Evolutionary conservation across 2,329 filamentous ascomycete genomes (phyloP).

Genomic region (Aspergillus hiratsukae): DNA sequence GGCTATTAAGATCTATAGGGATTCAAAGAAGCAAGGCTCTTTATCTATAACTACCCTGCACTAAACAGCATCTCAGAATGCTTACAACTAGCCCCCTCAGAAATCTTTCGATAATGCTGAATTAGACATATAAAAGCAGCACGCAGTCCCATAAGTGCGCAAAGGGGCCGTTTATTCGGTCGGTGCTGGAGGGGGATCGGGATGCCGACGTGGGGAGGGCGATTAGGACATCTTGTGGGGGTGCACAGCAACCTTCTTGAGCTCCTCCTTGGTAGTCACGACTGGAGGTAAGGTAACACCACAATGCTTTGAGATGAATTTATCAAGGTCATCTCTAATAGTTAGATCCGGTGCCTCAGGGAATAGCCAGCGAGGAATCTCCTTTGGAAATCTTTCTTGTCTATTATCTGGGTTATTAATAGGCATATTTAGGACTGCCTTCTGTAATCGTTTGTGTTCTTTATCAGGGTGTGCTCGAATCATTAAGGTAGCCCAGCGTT

Average conservation of each 20-base stretch:
- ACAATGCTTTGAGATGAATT: slow-evolving; percentile 53
- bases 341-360: slow-evolving; percentile 56
- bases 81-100: no score
- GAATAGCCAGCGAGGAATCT: slow-evolving; percentile 69
- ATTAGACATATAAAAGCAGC: no score
- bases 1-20: no score
- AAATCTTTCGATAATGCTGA: no score
- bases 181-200: slow-evolving; percentile 39
- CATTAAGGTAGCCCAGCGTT: slow-evolving; percentile 66
- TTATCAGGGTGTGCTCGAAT: slow-evolving; percentile 72
- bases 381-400: slow-evolving; percentile 71
- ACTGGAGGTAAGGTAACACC: slow-evolving; percentile 42
- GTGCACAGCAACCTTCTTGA: slow-evolving; percentile 27
- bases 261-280: slow-evolving; percentile 33
- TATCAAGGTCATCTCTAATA: slow-evolving; percentile 57
- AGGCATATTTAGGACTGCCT: slow-evolving; percentile 65
- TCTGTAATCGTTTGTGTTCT: slow-evolving; percentile 66
- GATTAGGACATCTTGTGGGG: slow-evolving; percentile 23
- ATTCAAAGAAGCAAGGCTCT: no score
- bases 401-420: slow-evolving; percentile 63
- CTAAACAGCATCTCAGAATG: no score
- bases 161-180: slow-evolving; percentile 37
- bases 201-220: slow-evolving; percentile 41
- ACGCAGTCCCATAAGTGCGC: no score
- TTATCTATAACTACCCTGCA: no score